Conservation (phyloP, 73 alveolate genomes). For the Paramecium sexaurelia region DNA sequence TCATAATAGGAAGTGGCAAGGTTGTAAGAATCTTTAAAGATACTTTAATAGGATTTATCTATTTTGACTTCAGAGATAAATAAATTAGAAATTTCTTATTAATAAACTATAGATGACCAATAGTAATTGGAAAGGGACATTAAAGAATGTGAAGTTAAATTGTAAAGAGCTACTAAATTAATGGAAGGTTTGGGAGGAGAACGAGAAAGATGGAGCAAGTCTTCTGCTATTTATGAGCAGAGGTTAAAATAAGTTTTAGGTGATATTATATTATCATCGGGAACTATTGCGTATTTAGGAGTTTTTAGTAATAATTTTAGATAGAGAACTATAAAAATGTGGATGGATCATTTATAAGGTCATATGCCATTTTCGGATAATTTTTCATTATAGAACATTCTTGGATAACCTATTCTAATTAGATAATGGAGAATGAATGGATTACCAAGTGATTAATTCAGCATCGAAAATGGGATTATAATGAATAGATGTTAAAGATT, state of each 20-base stretch:
- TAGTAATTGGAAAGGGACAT: constrained; percentile 63
- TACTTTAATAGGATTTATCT: constrained; percentile 74
- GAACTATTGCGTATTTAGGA: constrained; percentile 97
- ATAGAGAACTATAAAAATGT: constrained; percentile 78
- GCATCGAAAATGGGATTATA: constrained; percentile 99
- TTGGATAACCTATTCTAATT: constrained; percentile 92
- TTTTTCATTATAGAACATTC: constrained; percentile 77
- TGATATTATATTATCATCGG: constrained; percentile 92
- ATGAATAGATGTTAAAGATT: constrained; percentile 95
- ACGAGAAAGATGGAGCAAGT: constrained; percentile 93
- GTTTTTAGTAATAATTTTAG: constrained; percentile 91
- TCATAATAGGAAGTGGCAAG: constrained; percentile 82
- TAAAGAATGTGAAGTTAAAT: constrained; percentile 84
- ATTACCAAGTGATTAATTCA: constrained; percentile 98
- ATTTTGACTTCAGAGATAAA: constrained; percentile 70
- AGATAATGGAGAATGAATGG: constrained; percentile 97
- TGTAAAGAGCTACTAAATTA: constrained; percentile 90
- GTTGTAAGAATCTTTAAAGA: constrained; percentile 79
- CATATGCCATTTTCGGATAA: constrained; percentile 75
- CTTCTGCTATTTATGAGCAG: constrained; percentile 71
- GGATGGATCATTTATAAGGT: constrained; percentile 85
- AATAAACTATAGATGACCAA: constrained; percentile 66
- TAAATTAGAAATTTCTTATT: constrained; percentile 73
- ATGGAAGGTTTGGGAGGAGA: constrained; percentile 96
- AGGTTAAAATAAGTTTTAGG: constrained; percentile 91